Evolutionary conservation across 148 eudicot genomes (phyloP).

Genomic region (Arctostaphylos glauca): DNA sequence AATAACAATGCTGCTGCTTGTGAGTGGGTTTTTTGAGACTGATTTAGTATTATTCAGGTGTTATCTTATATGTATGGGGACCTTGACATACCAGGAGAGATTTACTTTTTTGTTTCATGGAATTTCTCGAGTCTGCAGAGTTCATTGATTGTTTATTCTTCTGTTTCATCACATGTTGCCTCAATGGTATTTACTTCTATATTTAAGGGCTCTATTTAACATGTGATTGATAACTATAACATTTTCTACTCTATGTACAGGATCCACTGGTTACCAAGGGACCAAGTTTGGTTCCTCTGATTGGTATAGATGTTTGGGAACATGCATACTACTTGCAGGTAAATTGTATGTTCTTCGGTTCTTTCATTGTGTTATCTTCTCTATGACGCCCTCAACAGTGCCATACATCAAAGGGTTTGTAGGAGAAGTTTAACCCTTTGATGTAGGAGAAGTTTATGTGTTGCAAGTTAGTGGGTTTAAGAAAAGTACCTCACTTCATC

Average conservation of each 20-base stretch:
- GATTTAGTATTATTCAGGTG: background rate
- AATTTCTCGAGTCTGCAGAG: background rate
- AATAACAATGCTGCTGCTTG: no score
- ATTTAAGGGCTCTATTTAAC: background rate
- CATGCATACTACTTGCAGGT: constrained; percentile 97
- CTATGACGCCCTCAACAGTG: background rate
- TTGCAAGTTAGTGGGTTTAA: background rate
- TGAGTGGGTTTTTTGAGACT: no score
- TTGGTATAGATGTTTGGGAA: constrained; percentile 98
- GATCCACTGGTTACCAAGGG: constrained; percentile 90
- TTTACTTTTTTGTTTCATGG: background rate
- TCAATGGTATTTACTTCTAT: background rate
- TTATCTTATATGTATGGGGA: background rate
- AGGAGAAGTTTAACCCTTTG: background rate
- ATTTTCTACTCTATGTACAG: constrained; percentile 31
- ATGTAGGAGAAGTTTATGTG: background rate
- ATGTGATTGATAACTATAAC: background rate
- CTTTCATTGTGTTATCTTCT: background rate
- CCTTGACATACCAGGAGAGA: background rate
- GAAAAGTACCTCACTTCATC: background rate
- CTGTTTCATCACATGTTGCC: background rate
- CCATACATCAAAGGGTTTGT: constrained; percentile 5
- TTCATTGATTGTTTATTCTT: background rate
- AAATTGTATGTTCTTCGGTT: constrained; percentile 1
- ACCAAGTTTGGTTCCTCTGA: constrained; percentile 72